Conservation (phyloP, 2,329 filamentous ascomycete genomes). For the Elsinoe fawcettii region DNA sequence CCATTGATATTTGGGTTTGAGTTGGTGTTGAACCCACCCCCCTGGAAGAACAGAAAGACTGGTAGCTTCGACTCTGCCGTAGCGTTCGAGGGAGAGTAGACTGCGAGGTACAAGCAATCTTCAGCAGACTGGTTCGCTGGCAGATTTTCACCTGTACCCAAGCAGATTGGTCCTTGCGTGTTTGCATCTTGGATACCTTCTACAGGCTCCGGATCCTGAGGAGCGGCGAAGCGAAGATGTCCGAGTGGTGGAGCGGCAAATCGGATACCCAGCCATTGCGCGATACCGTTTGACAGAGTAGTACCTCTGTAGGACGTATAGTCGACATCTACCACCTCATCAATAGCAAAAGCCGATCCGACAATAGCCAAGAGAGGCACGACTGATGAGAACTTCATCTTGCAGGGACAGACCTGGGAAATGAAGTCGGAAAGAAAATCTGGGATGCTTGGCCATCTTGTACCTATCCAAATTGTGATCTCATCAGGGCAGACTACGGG, state of each 20-base stretch:
- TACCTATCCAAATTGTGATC: background rate
- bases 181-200: conserved; percentile 4
- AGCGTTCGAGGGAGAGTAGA: conserved; percentile 52
- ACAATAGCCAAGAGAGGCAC: background rate
- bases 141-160: conserved; percentile 23
- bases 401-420: background rate
- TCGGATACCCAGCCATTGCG: conserved; percentile 66
- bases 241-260: conserved; percentile 65
- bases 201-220: conserved; percentile 49
- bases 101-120: conserved; percentile 63
- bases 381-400: background rate
- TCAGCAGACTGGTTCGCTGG: conserved; percentile 41
- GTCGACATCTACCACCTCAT: conserved; percentile 50
- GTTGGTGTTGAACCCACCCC: conserved; percentile 42
- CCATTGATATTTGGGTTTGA: conserved; percentile 49
- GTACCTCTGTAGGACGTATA: conserved; percentile 61
- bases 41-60: conserved; percentile 53
- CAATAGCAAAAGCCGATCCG: conserved; percentile 25
- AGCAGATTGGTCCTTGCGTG: conserved; percentile 31
- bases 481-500: background rate
- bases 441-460: conserved; percentile 6
- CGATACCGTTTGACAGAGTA: conserved; percentile 49
- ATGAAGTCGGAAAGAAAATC: background rate
- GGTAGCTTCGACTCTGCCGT: conserved; percentile 49
- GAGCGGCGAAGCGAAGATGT: conserved; percentile 57